Base-by-base conservation (phyloP, 257 asterid species). In the Solanum appendiculatum region DNA sequence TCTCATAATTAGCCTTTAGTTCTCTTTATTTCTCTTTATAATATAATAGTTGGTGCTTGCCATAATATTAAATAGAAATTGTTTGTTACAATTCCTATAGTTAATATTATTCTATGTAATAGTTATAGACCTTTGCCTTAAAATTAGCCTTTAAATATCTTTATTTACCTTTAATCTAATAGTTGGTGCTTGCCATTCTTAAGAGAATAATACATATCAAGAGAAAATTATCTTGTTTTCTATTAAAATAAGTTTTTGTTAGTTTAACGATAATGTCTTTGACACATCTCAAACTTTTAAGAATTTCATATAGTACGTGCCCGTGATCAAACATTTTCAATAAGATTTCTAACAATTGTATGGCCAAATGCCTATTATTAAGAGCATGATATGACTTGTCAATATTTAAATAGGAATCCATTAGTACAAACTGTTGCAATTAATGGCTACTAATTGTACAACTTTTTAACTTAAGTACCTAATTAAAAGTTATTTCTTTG, bases 221-320 rank as follows among this genome's bases (percentile, higher is more conserved):
- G 25, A 56, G 0, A 21, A 7, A 0, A 6, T 51, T 0, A 20
- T 56, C 11, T 16, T 11, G 11, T 7, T 56, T 20, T 56, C 13
- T 58, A 21, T 21, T 21, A 58, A 56, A 21, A 8, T 58, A 56
- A 0, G 0, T 58, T 58, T 58, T 58, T 3, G 0, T 58, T 58
- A 0, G 13, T 58, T 0, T 58, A 58, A 58, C 0, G 4, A 54
- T 3, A n/a, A 2, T 9, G 7, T n/a, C 15, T 60, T 60, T 60
- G 0, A 60, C 16, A 4, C 69, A 5, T 2, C 7, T 60, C 5
- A 60, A 60, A 10, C 1, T 60, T 60, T 60, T 5, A 13, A 60
- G 3, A n/a, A 60, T 60, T n/a, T 2, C 12, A 60, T n/a, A 4
- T 0, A 0, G 31, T 60, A 25, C 0, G 25, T 54, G 64, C 0